phyloP scores from a whole-genome alignment of 2,329 filamentous ascomycete genomes.

The Ascochyta fabae region DNA sequence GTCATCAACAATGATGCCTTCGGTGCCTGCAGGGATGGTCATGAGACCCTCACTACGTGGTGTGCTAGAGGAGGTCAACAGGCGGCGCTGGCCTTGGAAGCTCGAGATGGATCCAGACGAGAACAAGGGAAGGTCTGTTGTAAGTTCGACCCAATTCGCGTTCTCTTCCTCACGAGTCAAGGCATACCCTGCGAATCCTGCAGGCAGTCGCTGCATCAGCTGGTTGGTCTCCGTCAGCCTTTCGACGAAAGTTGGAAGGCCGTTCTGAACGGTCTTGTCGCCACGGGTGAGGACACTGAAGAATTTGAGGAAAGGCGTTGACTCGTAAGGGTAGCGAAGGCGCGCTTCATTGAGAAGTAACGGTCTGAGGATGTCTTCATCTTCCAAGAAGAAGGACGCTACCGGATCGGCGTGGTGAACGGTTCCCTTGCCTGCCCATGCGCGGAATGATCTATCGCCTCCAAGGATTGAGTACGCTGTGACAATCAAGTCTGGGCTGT shows the following conservation, averaged over 20 bases:
- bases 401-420: constrained; percentile 43
- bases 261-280: constrained; percentile 53
- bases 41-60: constrained; percentile 54
- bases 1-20: constrained; percentile 77
- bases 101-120: constrained; percentile 23
- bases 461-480: constrained; percentile 69
- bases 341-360: constrained; percentile 71
- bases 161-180: constrained; percentile 86
- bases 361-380: constrained; percentile 61
- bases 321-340: constrained; percentile 84
- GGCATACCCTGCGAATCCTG: constrained; percentile 74
- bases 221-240: constrained; percentile 72
- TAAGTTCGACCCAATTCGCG: constrained; percentile 76
- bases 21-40: constrained; percentile 69
- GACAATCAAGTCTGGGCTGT: constrained; percentile 73
- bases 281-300: constrained; percentile 67
- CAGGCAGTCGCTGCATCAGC: constrained; percentile 79
- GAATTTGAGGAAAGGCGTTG: constrained; percentile 76
- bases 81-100: constrained; percentile 32
- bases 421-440: constrained; percentile 34
- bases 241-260: constrained; percentile 61
- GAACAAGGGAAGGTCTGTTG: constrained; percentile 69
- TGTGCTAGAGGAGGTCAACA: constrained; percentile 26
- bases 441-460: constrained; percentile 54
- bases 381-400: constrained; percentile 62